phyloP scores from a whole-genome alignment of 176 grass and related monocot species.

The Avena atlantica region DNA sequence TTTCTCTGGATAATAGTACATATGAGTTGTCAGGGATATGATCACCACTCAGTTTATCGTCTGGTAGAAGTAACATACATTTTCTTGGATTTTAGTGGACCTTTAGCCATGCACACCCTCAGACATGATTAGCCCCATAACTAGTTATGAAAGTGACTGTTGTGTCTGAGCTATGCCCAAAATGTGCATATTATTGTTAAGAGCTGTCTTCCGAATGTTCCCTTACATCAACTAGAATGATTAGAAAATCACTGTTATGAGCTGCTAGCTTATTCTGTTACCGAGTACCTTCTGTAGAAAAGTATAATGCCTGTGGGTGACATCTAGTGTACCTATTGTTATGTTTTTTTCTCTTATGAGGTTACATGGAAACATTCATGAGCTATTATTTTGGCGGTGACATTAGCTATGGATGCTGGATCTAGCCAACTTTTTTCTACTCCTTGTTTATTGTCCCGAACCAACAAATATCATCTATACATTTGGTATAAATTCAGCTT shows the following conservation, averaged over 20 bases:
- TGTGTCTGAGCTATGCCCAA: slow-evolving; percentile 19
- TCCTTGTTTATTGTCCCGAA: slow-evolving; percentile 39
- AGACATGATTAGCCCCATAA: slow-evolving; percentile 29
- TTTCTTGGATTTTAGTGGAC: slow-evolving; percentile 5
- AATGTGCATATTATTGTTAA: slow-evolving; percentile 7
- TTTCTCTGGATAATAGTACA: slow-evolving; percentile 38
- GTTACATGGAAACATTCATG: slow-evolving; percentile 60
- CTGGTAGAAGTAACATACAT: slow-evolving; percentile 20
- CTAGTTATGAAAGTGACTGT: slow-evolving; percentile 33
- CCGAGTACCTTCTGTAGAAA: slow-evolving; percentile 25
- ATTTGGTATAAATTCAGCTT: slow-evolving; percentile 10
- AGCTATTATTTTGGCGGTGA: not conserved
- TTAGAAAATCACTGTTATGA: not conserved
- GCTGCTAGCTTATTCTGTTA: slow-evolving; percentile 23
- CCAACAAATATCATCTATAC: slow-evolving; percentile 32
- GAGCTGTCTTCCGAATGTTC: slow-evolving; percentile 23
- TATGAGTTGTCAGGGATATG: slow-evolving; percentile 23
- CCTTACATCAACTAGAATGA: slow-evolving; percentile 33
- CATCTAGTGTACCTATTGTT: slow-evolving; percentile 33
- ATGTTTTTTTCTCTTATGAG: slow-evolving; percentile 41
- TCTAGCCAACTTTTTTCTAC: slow-evolving; percentile 31
- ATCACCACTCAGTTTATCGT: not conserved
- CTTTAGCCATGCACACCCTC: slow-evolving; percentile 33
- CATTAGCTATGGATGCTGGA: slow-evolving; percentile 40
- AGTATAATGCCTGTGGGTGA: slow-evolving; percentile 18